Evolutionary conservation across 208 protist genomes (phyloP).

Genomic region (Herpetomonas tarakana): DNA sequence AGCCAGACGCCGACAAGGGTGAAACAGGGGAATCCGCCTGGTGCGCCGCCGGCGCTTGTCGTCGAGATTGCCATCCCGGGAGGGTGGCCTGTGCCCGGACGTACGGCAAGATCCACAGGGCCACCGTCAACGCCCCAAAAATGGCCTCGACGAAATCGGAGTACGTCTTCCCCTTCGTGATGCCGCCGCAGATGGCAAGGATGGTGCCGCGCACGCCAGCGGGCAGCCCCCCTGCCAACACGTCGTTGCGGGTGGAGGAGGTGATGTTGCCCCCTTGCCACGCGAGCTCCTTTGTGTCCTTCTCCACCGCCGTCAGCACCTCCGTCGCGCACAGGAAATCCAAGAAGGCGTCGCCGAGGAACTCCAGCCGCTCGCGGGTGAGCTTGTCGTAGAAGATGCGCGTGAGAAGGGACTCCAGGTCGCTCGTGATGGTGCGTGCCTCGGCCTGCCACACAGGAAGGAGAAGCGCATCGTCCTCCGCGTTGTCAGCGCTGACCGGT

Average conservation of each 20-base stretch:
- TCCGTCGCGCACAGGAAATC: slow-evolving; percentile 24
- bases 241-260: slow-evolving; percentile 15
- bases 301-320: slow-evolving; percentile 9
- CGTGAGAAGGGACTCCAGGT: slow-evolving; percentile 24
- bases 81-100: no score
- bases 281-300: slow-evolving; percentile 14
- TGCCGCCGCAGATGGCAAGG: slow-evolving; percentile 9
- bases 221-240: slow-evolving; percentile 23
- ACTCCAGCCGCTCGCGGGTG: slow-evolving; percentile 34
- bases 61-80: no score
- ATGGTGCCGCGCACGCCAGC: slow-evolving; percentile 20
- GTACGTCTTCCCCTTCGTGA: slow-evolving; percentile 32
- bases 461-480: no score
- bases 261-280: slow-evolving; percentile 17
- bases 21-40: no score
- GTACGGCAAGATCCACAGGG: slow-evolving; percentile 41
- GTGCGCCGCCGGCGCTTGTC: no score
- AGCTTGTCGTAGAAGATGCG: slow-evolving; percentile 18
- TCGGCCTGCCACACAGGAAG: no score
- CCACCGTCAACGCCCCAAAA: slow-evolving; percentile 42
- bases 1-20: no score
- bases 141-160: slow-evolving; percentile 51
- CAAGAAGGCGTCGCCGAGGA: slow-evolving; percentile 47
- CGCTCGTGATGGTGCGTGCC: slow-evolving; percentile 5
- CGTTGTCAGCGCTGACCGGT: no score